phyloP scores from a whole-genome alignment of 2,329 filamentous ascomycete species.

The Alternaria postmessia region DNA sequence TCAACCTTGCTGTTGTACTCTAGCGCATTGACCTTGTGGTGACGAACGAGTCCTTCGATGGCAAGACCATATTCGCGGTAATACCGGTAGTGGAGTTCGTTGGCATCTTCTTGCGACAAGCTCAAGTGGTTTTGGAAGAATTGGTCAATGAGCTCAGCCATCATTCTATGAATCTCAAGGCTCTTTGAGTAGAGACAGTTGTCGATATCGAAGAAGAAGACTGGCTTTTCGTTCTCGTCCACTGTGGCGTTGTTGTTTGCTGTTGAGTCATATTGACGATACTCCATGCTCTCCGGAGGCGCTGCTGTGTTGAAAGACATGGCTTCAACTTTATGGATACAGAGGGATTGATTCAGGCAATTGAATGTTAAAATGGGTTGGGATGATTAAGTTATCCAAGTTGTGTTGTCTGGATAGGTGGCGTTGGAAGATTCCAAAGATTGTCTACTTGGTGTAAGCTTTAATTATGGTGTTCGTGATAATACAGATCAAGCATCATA shows the following conservation, averaged over 20 bases:
- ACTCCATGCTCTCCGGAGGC: conserved; percentile 14
- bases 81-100: conserved; percentile 85
- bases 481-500: conserved; percentile 1
- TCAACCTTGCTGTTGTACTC: conserved; percentile 96
- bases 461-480: background rate
- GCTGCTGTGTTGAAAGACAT: conserved; percentile 18
- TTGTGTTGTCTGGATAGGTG: background rate
- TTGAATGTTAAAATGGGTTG: background rate
- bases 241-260: conserved; percentile 27
- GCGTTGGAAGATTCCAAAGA: conserved; percentile 4
- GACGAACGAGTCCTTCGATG: conserved; percentile 90
- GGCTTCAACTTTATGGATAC: too few relatives aligned
- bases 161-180: conserved; percentile 84
- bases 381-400: background rate
- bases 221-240: conserved; percentile 53
- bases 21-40: conserved; percentile 93
- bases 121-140: conserved; percentile 75
- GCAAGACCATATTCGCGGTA: conserved; percentile 97
- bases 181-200: conserved; percentile 95
- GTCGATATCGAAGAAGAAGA: conserved; percentile 92
- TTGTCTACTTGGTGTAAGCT: background rate
- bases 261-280: conserved; percentile 13
- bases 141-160: conserved; percentile 81
- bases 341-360: background rate
- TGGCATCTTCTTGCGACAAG: conserved; percentile 79